Conservation (phyloP, 176 grass and related monocot species). For the Canna indica region DNA sequence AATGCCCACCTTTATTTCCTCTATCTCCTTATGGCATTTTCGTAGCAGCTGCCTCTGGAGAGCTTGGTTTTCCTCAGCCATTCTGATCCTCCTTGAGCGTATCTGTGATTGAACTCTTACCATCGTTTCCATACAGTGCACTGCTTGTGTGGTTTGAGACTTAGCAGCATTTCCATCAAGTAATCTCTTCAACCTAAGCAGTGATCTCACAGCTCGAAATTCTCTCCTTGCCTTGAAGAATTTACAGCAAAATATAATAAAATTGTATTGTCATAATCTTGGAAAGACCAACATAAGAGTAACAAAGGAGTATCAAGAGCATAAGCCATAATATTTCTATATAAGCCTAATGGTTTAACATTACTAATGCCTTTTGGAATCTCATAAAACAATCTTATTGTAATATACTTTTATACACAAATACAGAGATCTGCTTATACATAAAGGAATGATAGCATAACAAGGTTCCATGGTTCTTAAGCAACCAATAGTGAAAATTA, state of each 20-base stretch:
- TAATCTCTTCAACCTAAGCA: slow-evolving; percentile 68
- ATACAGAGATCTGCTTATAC: no score
- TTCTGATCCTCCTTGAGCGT: slow-evolving; percentile 57
- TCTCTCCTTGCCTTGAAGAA: slow-evolving; percentile 66
- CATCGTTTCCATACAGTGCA: slow-evolving; percentile 56
- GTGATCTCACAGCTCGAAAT: slow-evolving; percentile 55
- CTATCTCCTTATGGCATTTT: slow-evolving; percentile 57
- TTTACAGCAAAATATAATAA: not conserved
- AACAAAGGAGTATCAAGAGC: not conserved
- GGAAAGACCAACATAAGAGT: not conserved
- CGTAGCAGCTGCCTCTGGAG: slow-evolving; percentile 66
- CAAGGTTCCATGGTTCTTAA: no score
- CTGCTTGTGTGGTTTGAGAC: slow-evolving; percentile 60
- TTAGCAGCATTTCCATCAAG: slow-evolving; percentile 77
- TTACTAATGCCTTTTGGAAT: not conserved
- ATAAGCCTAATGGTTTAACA: not conserved
- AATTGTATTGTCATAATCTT: not conserved
- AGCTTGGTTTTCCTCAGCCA: slow-evolving; percentile 74
- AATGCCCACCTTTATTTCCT: slow-evolving; percentile 61
- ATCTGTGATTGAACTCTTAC: slow-evolving; percentile 67
- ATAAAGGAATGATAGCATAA: no score
- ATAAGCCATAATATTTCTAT: not conserved
- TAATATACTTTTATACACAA: no score
- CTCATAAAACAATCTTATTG: not conserved
- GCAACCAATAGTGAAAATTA: no score